phyloP scores from a whole-genome alignment of 2,329 filamentous ascomycete species.

The Botrytis cinerea region DNA sequence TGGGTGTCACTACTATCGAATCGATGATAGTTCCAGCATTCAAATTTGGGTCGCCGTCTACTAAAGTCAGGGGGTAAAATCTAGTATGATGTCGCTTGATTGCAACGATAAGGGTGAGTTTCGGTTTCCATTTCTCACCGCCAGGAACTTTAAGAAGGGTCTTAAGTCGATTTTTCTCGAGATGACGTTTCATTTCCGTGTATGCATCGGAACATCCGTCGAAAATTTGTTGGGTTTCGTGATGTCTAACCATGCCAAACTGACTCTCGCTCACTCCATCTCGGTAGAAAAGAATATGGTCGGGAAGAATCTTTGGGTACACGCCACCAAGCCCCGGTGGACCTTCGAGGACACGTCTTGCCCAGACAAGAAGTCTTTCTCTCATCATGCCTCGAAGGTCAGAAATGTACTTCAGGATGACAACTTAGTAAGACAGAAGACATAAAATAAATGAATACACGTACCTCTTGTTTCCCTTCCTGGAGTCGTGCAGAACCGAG shows the following conservation, averaged over 20 bases:
- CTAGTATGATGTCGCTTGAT: constrained; percentile 9
- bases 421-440: background rate
- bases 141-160: background rate
- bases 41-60: constrained; percentile 22
- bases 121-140: background rate
- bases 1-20: background rate
- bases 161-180: no score
- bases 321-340: background rate
- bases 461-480: constrained; percentile 7
- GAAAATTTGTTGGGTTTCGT: background rate
- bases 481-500: background rate
- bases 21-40: background rate
- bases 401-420: background rate
- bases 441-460: no score
- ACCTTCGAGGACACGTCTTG: no score
- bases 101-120: constrained; percentile 2
- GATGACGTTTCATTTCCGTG: background rate
- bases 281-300: background rate
- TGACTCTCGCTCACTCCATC: constrained; percentile 7
- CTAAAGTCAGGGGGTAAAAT: background rate
- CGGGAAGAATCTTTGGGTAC: background rate
- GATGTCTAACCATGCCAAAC: background rate
- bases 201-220: background rate
- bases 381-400: background rate
- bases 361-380: background rate